These are phyloP conservation scores for Chalciporus piperatoides DNA, from an alignment of 1,284 basidiomycete species.

Conservation along the genomic window DNA sequence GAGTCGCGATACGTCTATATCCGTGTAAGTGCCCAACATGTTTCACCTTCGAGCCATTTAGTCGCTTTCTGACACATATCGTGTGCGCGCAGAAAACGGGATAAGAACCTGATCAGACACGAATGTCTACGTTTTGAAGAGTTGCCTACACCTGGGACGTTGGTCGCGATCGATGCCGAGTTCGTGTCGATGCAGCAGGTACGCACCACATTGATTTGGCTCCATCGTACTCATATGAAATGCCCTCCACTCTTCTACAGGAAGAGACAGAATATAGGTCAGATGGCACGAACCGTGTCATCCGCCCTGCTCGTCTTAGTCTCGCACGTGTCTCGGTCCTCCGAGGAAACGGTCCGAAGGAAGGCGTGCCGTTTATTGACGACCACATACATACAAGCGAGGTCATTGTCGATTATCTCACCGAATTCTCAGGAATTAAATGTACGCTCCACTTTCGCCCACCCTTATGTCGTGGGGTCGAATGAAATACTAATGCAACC, in stretches of 20 bases:
- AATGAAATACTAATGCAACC: background rate
- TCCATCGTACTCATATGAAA: background rate
- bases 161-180: slow-evolving; percentile 96
- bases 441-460: slow-evolving; percentile 47
- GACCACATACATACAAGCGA: slow-evolving; percentile 98
- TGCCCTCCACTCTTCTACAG: slow-evolving; percentile 34
- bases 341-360: slow-evolving; percentile 76
- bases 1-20: slow-evolving; percentile 83
- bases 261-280: slow-evolving; percentile 95
- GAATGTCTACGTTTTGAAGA: slow-evolving; percentile 71
- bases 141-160: slow-evolving; percentile 78
- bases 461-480: background rate
- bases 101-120: slow-evolving; percentile 73
- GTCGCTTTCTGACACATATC: background rate
- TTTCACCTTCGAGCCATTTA: background rate
- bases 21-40: slow-evolving; percentile 54
- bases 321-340: slow-evolving; percentile 94
- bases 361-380: slow-evolving; percentile 92
- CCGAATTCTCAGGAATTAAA: slow-evolving; percentile 94
- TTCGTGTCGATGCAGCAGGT: slow-evolving; percentile 96
- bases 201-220: slow-evolving; percentile 7
- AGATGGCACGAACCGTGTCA: slow-evolving; percentile 89
- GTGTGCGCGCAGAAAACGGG: slow-evolving; percentile 55
- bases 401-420: slow-evolving; percentile 92
- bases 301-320: slow-evolving; percentile 88